Evolutionary conservation across 1,284 basidiomycete genomes (phyloP).

Genomic region (Trametes versicolor): DNA sequence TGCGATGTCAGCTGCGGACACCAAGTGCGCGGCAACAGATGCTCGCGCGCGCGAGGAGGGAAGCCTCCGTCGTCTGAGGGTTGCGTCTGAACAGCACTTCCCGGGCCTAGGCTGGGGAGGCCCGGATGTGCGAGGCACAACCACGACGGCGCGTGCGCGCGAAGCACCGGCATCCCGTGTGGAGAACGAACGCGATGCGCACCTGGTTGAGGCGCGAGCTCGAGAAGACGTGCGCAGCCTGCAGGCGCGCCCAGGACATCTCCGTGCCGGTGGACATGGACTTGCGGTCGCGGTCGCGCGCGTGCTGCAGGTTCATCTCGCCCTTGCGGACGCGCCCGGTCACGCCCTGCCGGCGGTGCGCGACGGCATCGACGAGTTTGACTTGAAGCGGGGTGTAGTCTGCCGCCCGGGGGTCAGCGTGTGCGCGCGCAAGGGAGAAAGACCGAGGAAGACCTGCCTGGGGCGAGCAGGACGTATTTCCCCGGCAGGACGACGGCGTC

Average conservation of each 20-base stretch:
- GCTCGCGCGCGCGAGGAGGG: too few relatives aligned
- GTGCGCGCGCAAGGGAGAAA: background rate
- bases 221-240: slow-evolving; percentile 17
- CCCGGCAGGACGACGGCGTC: background rate
- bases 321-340: background rate
- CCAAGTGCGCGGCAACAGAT: too few relatives aligned
- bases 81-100: too few relatives aligned
- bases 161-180: background rate
- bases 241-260: background rate
- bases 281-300: background rate
- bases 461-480: background rate
- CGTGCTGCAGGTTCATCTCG: background rate
- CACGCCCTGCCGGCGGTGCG: background rate
- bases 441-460: background rate
- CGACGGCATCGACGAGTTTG: background rate
- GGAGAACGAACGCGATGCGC: background rate
- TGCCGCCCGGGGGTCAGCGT: background rate
- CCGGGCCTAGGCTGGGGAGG: background rate
- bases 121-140: background rate
- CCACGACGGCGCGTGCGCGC: background rate
- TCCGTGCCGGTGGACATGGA: background rate
- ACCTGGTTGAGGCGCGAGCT: background rate
- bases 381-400: background rate
- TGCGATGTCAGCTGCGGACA: too few relatives aligned
- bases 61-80: too few relatives aligned